Evolutionary conservation across 179 eudicot genomes (phyloP).

Genomic region (Pouteria campechiana): DNA sequence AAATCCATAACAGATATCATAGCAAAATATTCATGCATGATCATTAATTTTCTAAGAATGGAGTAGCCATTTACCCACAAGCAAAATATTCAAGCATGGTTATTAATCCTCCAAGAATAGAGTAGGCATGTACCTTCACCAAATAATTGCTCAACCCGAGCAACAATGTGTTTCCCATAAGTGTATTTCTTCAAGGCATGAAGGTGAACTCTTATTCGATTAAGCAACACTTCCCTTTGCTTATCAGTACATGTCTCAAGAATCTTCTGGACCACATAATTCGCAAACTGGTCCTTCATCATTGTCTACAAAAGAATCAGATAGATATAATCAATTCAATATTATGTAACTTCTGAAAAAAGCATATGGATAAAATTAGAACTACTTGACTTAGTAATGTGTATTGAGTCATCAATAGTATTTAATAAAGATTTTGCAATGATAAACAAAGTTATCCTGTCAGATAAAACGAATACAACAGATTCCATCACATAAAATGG

Average conservation of each 20-base stretch:
- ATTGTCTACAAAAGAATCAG: constrained; percentile 29
- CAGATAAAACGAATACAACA: too few relatives aligned
- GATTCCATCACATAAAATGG: too few relatives aligned
- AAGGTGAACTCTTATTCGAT: constrained; percentile 54
- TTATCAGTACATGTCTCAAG: constrained; percentile 48
- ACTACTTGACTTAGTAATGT: neutral
- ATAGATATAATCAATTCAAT: neutral
- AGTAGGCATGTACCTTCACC: constrained; percentile 40
- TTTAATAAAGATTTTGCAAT: too few relatives aligned
- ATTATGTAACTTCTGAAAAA: neutral
- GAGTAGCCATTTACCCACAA: too few relatives aligned
- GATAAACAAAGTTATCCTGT: too few relatives aligned
- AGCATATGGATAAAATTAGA: neutral
- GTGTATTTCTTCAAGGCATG: constrained; percentile 83
- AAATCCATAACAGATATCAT: too few relatives aligned
- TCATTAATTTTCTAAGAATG: too few relatives aligned
- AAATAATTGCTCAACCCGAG: constrained; percentile 49
- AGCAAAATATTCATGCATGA: too few relatives aligned
- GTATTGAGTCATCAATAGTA: too few relatives aligned
- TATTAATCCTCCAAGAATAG: too few relatives aligned
- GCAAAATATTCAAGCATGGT: too few relatives aligned
- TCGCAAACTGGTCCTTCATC: constrained; percentile 95
- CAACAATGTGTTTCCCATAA: constrained; percentile 85
- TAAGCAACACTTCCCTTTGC: constrained; percentile 57
- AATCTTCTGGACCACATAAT: constrained; percentile 76